phyloP scores from a whole-genome alignment of 2,329 filamentous ascomycete genomes.

The Pochonia chlamydosporia region DNA sequence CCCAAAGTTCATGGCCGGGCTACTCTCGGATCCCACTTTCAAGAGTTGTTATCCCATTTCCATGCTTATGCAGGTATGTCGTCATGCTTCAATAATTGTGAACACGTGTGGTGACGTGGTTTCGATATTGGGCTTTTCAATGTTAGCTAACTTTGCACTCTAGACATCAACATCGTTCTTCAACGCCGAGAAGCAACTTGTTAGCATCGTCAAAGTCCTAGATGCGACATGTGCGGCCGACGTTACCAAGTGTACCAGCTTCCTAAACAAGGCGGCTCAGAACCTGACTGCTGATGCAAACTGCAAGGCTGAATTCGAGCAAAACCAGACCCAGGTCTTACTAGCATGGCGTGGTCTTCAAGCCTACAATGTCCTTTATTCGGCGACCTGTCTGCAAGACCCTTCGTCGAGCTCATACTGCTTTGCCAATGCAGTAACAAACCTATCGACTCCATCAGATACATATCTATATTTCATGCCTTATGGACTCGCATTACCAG shows the following conservation, averaged over 20 bases:
- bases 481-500: constrained; percentile 65
- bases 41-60: constrained; percentile 77
- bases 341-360: constrained; percentile 71
- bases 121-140: not conserved
- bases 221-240: constrained; percentile 72
- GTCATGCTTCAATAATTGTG: not conserved
- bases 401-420: constrained; percentile 62
- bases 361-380: constrained; percentile 73
- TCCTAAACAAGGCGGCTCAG: constrained; percentile 59
- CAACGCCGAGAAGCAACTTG: constrained; percentile 63
- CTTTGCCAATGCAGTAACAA: constrained; percentile 80
- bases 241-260: constrained; percentile 55
- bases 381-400: constrained; percentile 72
- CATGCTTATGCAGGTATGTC: constrained; percentile 67
- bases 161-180: constrained; percentile 84
- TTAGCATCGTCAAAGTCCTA: constrained; percentile 69
- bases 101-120: not conserved
- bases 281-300: constrained; percentile 56
- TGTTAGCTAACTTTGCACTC: not conserved
- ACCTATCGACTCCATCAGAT: constrained; percentile 62
- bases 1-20: constrained; percentile 59
- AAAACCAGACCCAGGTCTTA: constrained; percentile 63
- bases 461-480: constrained; percentile 82
- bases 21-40: constrained; percentile 63
- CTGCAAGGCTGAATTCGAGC: constrained; percentile 66